These are phyloP conservation scores for Corinectria fuckeliana DNA, from an alignment of 2,329 filamentous ascomycete genomes.

Conservation along the genomic window DNA sequence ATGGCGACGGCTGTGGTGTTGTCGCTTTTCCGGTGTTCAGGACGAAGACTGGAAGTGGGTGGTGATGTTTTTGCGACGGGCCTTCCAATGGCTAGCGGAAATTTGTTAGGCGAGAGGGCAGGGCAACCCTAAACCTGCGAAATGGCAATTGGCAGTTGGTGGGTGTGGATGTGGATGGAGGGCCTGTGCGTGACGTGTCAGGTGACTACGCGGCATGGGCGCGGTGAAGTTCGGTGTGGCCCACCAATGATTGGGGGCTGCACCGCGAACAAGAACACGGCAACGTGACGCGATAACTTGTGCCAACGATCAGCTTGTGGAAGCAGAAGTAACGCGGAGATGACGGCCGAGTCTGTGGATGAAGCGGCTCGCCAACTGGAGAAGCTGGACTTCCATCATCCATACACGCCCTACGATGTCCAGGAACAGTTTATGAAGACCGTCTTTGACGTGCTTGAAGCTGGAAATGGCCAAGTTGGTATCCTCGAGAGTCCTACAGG, in stretches of 20 bases:
- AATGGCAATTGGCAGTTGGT: conserved; percentile 16
- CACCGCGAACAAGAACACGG: no score
- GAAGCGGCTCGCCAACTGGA: conserved; percentile 31
- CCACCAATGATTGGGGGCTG: conserved; percentile 20
- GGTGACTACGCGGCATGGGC: conserved; percentile 38
- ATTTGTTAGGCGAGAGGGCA: conserved; percentile 52
- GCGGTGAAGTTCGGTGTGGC: conserved; percentile 30
- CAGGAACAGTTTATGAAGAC: conserved; percentile 88
- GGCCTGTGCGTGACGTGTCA: conserved; percentile 32
- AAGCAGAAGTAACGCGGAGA: conserved; percentile 15
- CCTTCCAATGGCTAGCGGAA: conserved; percentile 40
- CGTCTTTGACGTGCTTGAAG: conserved; percentile 78
- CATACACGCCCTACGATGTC: conserved; percentile 85
- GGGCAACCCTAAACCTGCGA: conserved; percentile 46
- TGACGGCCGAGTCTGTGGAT: conserved; percentile 28
- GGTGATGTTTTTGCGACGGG: conserved; percentile 49
- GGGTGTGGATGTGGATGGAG: not conserved
- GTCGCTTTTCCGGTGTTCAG: conserved; percentile 51
- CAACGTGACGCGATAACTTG: not conserved
- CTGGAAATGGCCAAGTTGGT: conserved; percentile 74
- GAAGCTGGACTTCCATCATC: conserved; percentile 77
- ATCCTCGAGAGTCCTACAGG: conserved; percentile 96
- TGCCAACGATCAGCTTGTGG: not conserved
- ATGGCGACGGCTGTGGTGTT: conserved; percentile 61
- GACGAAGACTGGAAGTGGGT: conserved; percentile 45